Percentiles rank a stretch among this genome's conserved stretches.
phyloP scores from a whole-genome alignment of 139 green algal species.

The Bryopsis sp. region DNA sequence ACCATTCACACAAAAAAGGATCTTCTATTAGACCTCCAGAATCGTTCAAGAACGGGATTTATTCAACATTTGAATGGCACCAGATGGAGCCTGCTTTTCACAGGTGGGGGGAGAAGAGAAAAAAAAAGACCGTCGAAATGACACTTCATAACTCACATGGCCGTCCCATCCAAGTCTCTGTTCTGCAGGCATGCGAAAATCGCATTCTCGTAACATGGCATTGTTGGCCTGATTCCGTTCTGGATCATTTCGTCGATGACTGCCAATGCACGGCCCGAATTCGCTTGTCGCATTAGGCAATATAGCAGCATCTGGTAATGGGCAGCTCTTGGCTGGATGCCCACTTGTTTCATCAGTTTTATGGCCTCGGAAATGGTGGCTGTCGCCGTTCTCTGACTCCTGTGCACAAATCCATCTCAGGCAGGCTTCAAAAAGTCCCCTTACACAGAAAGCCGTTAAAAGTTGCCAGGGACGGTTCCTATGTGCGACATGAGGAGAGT shows the following conservation, averaged over 20 bases:
- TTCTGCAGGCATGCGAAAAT: conserved; percentile 4
- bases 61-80: too few species aligned
- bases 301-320: conserved; percentile 5
- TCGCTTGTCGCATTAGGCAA: neutral
- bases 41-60: too few species aligned
- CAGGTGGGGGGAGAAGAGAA: too few species aligned
- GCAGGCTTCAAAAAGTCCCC: too few species aligned
- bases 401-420: too few species aligned
- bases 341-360: neutral
- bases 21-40: too few species aligned
- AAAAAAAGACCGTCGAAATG: too few species aligned
- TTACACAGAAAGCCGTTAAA: too few species aligned
- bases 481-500: too few species aligned
- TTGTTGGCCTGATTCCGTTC: neutral
- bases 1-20: too few species aligned
- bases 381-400: conserved; percentile 6
- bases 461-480: too few species aligned
- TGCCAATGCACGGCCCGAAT: neutral
- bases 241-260: conserved; percentile 20
- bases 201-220: conserved; percentile 7
- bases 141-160: conserved; percentile 8
- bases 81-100: too few species aligned
- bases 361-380: neutral
- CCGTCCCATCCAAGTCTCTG: conserved; percentile 1
- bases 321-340: neutral